A percentile compares a stretch with the other conserved stretches of the same genome.
phyloP scores from a whole-genome alignment of 129 eudicot genomes.

The Oenanthe sinensis region DNA sequence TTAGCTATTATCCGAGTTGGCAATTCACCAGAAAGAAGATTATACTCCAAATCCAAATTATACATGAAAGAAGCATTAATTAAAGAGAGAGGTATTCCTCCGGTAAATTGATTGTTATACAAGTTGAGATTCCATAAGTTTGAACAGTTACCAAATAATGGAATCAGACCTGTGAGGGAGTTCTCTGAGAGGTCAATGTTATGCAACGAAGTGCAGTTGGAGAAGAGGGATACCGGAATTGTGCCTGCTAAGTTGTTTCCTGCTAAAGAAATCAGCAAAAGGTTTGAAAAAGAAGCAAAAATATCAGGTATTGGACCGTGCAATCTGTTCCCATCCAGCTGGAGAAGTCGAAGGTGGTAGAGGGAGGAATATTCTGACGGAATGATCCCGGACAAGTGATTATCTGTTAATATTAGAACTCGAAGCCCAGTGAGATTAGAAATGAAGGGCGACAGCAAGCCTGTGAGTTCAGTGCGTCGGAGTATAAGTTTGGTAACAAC shows the following conservation, averaged over 20 bases:
- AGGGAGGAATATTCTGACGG: slow-evolving; percentile 39
- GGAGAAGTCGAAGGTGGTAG: slow-evolving; percentile 32
- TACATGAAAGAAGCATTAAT: slow-evolving; percentile 31
- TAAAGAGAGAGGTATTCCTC: slow-evolving; percentile 39
- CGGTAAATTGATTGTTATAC: slow-evolving; percentile 40
- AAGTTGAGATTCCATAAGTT: slow-evolving; percentile 42
- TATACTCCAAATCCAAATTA: slow-evolving; percentile 41
- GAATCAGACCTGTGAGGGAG: slow-evolving; percentile 29
- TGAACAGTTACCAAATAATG: slow-evolving; percentile 36
- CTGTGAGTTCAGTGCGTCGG: slow-evolving; percentile 19
- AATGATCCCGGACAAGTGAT: slow-evolving; percentile 33
- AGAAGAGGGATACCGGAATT: slow-evolving; percentile 41
- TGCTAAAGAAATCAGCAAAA: slow-evolving; percentile 24
- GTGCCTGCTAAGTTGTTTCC: slow-evolving; percentile 32
- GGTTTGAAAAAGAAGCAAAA: slow-evolving; percentile 29
- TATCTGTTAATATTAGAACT: slow-evolving; percentile 18
- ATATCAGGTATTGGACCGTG: slow-evolving; percentile 39
- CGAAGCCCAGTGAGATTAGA: slow-evolving; percentile 40
- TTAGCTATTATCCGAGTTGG: slow-evolving; percentile 31
- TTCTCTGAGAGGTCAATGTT: slow-evolving; percentile 43
- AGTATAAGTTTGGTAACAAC: slow-evolving; percentile 34
- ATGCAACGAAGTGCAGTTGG: slow-evolving; percentile 40
- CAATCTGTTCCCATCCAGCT: slow-evolving; percentile 28
- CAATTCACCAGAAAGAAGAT: slow-evolving; percentile 43
- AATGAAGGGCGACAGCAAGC: slow-evolving; percentile 34